Evolutionary conservation across 2,329 filamentous ascomycete species (phyloP).

Genomic region (Colletotrichum somersetense): DNA sequence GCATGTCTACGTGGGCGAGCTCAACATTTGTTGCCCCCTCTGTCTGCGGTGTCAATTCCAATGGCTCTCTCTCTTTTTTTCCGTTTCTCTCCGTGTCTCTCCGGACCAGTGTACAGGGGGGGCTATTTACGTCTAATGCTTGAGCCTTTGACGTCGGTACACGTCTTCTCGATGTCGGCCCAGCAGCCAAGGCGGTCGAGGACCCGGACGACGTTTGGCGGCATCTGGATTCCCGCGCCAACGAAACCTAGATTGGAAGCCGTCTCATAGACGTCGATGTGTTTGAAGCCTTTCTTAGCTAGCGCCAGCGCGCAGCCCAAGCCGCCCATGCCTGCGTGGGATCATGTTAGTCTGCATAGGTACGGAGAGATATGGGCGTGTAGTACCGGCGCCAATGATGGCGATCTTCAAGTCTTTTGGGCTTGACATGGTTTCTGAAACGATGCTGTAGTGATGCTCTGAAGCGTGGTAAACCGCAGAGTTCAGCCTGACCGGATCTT

Average conservation of each 20-base stretch:
- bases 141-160: constrained; percentile 77
- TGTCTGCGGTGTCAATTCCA: constrained; percentile 44
- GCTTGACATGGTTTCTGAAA: constrained; percentile 47
- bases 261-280: constrained; percentile 80
- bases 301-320: constrained; percentile 78
- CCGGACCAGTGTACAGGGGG: not conserved
- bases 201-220: constrained; percentile 84
- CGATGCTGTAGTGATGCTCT: constrained; percentile 6
- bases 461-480: constrained; percentile 14
- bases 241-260: constrained; percentile 83
- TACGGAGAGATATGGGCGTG: not conserved
- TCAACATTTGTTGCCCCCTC: constrained; percentile 78
- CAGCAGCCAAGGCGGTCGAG: constrained; percentile 80
- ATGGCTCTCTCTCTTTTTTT: not conserved
- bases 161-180: constrained; percentile 76
- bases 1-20: constrained; percentile 77
- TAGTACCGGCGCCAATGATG: constrained; percentile 62
- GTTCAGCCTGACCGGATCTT: not conserved
- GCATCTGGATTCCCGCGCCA: constrained; percentile 86
- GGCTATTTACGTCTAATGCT: constrained; percentile 73
- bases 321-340: constrained; percentile 78
- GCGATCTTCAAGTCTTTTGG: constrained; percentile 55
- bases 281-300: constrained; percentile 80
- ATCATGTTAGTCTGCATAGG: constrained; percentile 5
- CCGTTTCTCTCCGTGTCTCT: not conserved